phyloP scores from a whole-genome alignment of 306 rosid species.

The Prunus fruticosa region DNA sequence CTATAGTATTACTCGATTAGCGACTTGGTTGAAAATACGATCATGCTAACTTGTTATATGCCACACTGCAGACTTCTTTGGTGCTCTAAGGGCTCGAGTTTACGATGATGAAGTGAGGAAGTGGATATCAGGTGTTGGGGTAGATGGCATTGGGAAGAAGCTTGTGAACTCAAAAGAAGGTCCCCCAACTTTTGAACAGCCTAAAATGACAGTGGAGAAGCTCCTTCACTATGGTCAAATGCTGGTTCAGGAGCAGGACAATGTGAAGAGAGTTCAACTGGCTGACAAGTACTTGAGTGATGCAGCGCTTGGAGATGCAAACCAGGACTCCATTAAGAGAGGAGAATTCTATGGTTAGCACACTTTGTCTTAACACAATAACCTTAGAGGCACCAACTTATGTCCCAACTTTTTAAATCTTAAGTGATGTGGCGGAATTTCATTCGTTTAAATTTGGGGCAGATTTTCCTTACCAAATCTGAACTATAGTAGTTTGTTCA shows the following conservation, averaged over 20 bases:
- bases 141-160: constrained; percentile 41
- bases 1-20: not conserved
- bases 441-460: not conserved
- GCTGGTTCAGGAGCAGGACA: constrained; percentile 53
- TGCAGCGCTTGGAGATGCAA: constrained; percentile 57
- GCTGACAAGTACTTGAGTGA: constrained; percentile 45
- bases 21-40: not conserved
- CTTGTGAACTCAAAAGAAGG: constrained; percentile 59
- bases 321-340: constrained; percentile 30
- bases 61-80: constrained; percentile 48
- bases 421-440: not conserved
- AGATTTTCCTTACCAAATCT: no score
- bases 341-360: constrained; percentile 41
- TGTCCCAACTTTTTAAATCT: not conserved
- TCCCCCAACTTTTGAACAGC: constrained; percentile 55
- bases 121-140: constrained; percentile 45
- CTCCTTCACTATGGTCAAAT: constrained; percentile 48
- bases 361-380: not conserved
- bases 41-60: not conserved
- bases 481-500: not conserved
- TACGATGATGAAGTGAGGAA: constrained; percentile 60
- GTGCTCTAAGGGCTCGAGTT: constrained; percentile 53
- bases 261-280: constrained; percentile 50
- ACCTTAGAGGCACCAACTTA: not conserved
- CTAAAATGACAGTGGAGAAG: constrained; percentile 51